Evolutionary conservation across 2,329 filamentous ascomycete genomes (phyloP).

Genomic region (Arthrobotrys iridis): DNA sequence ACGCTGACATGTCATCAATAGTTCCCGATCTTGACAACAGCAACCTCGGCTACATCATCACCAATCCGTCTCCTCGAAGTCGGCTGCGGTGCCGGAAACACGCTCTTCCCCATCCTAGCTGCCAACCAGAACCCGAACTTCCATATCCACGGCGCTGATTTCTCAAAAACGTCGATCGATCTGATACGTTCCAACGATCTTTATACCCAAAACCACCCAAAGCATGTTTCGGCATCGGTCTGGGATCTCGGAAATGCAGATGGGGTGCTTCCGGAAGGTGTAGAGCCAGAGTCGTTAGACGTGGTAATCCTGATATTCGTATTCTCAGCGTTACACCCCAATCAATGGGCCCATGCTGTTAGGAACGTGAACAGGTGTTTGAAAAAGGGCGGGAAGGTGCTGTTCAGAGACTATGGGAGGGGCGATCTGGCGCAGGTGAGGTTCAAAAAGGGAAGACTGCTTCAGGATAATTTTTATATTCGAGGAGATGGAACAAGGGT

Average conservation of each 20-base stretch:
- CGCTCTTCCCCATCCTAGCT: constrained; percentile 87
- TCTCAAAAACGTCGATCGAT: constrained; percentile 92
- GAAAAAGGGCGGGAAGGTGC: constrained; percentile 90
- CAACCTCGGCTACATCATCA: constrained; percentile 77
- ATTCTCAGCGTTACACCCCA: constrained; percentile 87
- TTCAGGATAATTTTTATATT: constrained; percentile 98
- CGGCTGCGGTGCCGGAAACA: constrained; percentile 94
- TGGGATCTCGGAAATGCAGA: constrained; percentile 76
- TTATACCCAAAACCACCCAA: constrained; percentile 71
- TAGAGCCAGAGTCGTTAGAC: constrained; percentile 83
- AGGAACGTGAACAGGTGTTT: constrained; percentile 82
- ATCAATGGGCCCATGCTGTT: constrained; percentile 84
- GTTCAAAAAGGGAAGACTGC: constrained; percentile 92
- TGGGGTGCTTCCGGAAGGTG: constrained; percentile 73
- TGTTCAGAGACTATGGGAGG: constrained; percentile 96
- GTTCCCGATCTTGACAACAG: constrained; percentile 83
- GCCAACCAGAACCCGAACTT: constrained; percentile 84
- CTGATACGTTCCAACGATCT: constrained; percentile 83
- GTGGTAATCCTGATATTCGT: constrained; percentile 96
- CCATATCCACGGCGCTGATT: constrained; percentile 93
- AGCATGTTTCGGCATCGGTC: constrained; percentile 64
- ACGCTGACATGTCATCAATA: neutral
- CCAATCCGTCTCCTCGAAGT: constrained; percentile 82
- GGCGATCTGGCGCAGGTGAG: constrained; percentile 95
- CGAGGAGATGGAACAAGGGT: constrained; percentile 94